Evolutionary conservation across 257 asterid genomes (phyloP).

Genomic region (Scutellaria baicalensis): DNA sequence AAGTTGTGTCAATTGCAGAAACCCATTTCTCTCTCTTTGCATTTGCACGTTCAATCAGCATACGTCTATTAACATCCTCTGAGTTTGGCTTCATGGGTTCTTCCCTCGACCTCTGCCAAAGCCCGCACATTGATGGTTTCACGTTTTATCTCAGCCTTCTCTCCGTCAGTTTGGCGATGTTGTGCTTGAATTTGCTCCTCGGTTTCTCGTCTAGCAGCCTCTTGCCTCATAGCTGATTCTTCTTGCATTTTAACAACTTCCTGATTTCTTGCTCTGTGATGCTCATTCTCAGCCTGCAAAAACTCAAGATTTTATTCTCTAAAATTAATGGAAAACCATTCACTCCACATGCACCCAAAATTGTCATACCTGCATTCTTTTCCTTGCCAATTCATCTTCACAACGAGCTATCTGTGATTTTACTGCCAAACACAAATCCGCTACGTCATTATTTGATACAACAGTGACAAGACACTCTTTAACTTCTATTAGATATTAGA

Average conservation of each 20-base stretch:
- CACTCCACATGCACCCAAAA: conserved; percentile 4
- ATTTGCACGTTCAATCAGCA: conserved; percentile 77
- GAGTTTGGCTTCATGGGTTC: conserved; percentile 97
- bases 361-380: conserved; percentile 84
- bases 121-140: conserved; percentile 76
- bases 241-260: conserved; percentile 97
- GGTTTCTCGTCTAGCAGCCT: conserved; percentile 88
- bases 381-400: conserved; percentile 91
- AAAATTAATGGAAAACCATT: not conserved
- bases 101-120: conserved; percentile 93
- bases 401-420: conserved; percentile 90
- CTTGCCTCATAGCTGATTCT: conserved; percentile 92
- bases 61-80: conserved; percentile 82
- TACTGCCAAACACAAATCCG: conserved; percentile 41
- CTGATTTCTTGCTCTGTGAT: conserved; percentile 82
- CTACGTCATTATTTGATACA: conserved; percentile 2
- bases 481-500: conserved; percentile 34
- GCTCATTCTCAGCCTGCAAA: conserved; percentile 90
- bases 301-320: conserved; percentile 5
- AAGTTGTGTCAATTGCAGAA: conserved; percentile 86
- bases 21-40: conserved; percentile 98
- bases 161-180: conserved; percentile 84
- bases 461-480: not conserved
- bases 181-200: conserved; percentile 98
- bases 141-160: conserved; percentile 81